phyloP scores from a whole-genome alignment of 163 green algal species.

The Smithsoniella earleae region DNA sequence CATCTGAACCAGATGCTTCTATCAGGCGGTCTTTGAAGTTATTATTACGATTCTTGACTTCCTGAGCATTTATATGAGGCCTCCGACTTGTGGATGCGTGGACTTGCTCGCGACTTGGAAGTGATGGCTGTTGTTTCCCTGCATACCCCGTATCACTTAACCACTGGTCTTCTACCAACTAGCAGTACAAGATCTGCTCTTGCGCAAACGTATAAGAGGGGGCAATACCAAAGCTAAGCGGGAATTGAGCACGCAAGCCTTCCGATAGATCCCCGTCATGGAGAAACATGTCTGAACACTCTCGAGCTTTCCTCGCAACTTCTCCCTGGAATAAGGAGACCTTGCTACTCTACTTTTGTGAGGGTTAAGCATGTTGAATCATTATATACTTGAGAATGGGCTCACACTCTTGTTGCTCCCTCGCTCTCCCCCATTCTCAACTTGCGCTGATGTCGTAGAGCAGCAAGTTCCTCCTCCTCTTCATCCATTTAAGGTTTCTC shows the following conservation, averaged over 20 bases:
- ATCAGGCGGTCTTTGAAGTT: too few species aligned
- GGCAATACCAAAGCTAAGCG: neutral
- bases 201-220: too few species aligned
- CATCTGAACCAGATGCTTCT: too few species aligned
- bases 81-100: neutral
- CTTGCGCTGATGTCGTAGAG: neutral
- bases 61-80: neutral
- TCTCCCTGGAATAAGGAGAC: constrained; percentile 21
- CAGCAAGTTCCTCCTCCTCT: constrained; percentile 20
- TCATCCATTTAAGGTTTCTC: too few species aligned
- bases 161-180: neutral
- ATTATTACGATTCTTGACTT: neutral
- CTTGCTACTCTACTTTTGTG: neutral
- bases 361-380: neutral
- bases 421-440: neutral
- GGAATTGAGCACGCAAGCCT: constrained; percentile 8
- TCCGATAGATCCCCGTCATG: neutral
- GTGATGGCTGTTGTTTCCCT: neutral
- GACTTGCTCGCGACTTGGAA: neutral
- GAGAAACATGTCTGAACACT: neutral
- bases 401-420: constrained; percentile 11
- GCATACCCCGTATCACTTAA: neutral
- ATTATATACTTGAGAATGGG: too few species aligned
- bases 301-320: neutral
- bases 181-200: too few species aligned